Percentiles rank a stretch among this genome's conserved stretches.
Evolutionary conservation across 495 filamentous ascomycete genomes (phyloP).

Genomic region (Parachaetomium inaequale): DNA sequence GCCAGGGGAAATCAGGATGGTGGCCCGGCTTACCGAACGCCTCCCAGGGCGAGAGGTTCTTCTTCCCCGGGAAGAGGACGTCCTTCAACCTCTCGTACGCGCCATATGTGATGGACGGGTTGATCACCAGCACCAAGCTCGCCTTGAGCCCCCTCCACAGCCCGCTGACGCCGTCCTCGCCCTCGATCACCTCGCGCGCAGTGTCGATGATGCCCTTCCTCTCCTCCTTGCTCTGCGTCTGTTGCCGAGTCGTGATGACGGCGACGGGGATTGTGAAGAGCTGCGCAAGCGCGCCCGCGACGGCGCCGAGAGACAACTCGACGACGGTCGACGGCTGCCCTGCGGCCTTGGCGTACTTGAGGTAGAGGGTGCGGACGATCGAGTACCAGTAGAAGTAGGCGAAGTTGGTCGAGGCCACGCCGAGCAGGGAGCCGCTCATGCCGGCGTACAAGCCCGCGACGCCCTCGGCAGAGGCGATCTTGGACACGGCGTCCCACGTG

Average conservation of each 20-base stretch:
- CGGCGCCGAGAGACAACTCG: slow-evolving; percentile 83
- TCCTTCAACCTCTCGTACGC: slow-evolving; percentile 90
- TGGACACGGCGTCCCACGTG: slow-evolving; percentile 80
- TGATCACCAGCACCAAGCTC: slow-evolving; percentile 92
- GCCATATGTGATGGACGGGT: slow-evolving; percentile 97
- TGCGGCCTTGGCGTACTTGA: slow-evolving; percentile 59
- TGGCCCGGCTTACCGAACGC: slow-evolving; percentile 70
- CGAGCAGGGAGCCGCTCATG: slow-evolving; percentile 78
- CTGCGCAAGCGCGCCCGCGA: slow-evolving; percentile 88
- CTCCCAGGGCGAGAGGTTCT: slow-evolving; percentile 76
- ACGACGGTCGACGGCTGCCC: slow-evolving; percentile 73
- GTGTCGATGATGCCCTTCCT: slow-evolving; percentile 87
- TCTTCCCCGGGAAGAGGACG: slow-evolving; percentile 70
- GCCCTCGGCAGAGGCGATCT: slow-evolving; percentile 82
- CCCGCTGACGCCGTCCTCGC: slow-evolving; percentile 85
- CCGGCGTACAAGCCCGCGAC: slow-evolving; percentile 81
- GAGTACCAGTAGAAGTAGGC: slow-evolving; percentile 99
- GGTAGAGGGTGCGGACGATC: slow-evolving; percentile 75
- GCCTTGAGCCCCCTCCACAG: slow-evolving; percentile 96
- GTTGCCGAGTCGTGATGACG: slow-evolving; percentile 92
- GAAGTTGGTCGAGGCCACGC: slow-evolving; percentile 96
- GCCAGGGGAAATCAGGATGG: background rate
- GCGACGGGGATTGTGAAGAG: slow-evolving; percentile 95
- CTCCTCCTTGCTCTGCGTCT: slow-evolving; percentile 80
- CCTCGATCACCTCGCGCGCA: slow-evolving; percentile 78